Base-by-base conservation (phyloP, 495 filamentous ascomycete genomes). In the Acidiella bohemica region DNA sequence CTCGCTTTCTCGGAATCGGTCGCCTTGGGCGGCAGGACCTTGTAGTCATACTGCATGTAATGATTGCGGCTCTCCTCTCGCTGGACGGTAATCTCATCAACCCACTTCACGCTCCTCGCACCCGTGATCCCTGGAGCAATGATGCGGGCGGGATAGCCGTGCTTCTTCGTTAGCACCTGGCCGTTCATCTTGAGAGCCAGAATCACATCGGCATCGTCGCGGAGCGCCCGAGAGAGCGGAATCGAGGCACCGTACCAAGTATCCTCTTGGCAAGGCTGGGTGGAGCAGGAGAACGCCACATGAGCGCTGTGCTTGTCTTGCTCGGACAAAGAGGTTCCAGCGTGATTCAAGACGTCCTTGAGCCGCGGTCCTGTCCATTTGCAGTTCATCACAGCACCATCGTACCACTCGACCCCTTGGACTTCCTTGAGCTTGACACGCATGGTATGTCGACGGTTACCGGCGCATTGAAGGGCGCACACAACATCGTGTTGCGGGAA, bases 401-500 rank as follows among this genome's bases (percentile, higher is more conserved):
- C 73, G 21, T 62, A 63, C 75, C 75, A 79, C 46, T 79, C 72
- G 30, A 79, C 70, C 0, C 75, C 75, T 36, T 67, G 53, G 19
- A 76, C 73, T 52, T 77, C 74, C 46, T 70, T 70, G 4, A 78
- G 50, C 32, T 67, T 51, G 0, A 71, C 23, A 14, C 74, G 69
- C 75, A 78, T 78, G 16, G 72, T 73, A 44, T 76, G 73, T 2
- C 75, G 67, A 5, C 75, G 59, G 46, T 79, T 78, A 17, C 75
- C 75, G 12, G 75, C 75, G 36, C 75, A 79, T 57, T 76, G 70
- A 0, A 79, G 59, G 13, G 71, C 68, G 41, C 66, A 67, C 5
- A 67, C 58, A 7, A 79, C 65, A 36, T 63, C 58, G 35, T 76
- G 64, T 38, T 76, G 74, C 39, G 42, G 20, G 28, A 68, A 72